A percentile compares a stretch with the other conserved stretches of the same genome.
These are phyloP conservation scores for Teunomyces stri DNA, from an alignment of 805 yeast species.

Conservation along the genomic window DNA sequence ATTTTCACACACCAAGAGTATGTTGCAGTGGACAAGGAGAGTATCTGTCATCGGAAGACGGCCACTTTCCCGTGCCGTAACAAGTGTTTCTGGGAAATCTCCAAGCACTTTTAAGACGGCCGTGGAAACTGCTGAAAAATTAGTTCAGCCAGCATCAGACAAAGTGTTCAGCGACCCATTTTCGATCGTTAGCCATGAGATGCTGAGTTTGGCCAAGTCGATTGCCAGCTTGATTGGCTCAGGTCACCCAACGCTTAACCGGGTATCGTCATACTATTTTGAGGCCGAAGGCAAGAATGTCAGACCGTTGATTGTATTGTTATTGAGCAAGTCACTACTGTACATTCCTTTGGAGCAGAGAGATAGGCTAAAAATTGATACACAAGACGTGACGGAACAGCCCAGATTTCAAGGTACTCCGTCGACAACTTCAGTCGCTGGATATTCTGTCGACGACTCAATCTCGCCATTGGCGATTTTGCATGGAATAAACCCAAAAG, in stretches of 20 bases:
- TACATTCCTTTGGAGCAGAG: constrained; percentile 70
- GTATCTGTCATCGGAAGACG: background rate
- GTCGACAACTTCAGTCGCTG: constrained; percentile 52
- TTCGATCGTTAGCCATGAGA: constrained; percentile 86
- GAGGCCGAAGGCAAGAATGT: constrained; percentile 96
- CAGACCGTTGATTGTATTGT: constrained; percentile 82
- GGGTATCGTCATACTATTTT: constrained; percentile 92
- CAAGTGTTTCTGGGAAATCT: background rate
- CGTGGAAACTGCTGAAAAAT: constrained; percentile 66
- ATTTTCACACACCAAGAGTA: background rate
- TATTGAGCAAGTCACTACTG: constrained; percentile 77
- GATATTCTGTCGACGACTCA: constrained; percentile 57
- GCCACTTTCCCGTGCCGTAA: background rate
- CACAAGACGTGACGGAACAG: constrained; percentile 63
- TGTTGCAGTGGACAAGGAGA: constrained; percentile 2
- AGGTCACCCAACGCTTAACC: constrained; percentile 88
- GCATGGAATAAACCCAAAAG: constrained; percentile 87
- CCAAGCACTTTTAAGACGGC: constrained; percentile 45
- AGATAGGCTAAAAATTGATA: constrained; percentile 60
- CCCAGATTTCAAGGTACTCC: constrained; percentile 61
- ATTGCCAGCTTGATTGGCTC: constrained; percentile 86
- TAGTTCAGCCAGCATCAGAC: constrained; percentile 60
- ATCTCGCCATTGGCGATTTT: constrained; percentile 80
- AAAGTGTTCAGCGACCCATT: constrained; percentile 73
- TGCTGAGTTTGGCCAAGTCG: constrained; percentile 83